A percentile compares a stretch with the other conserved stretches of the same genome.
phyloP scores from a whole-genome alignment of 2,329 filamentous ascomycete genomes.

The Pyrenophora teres region DNA sequence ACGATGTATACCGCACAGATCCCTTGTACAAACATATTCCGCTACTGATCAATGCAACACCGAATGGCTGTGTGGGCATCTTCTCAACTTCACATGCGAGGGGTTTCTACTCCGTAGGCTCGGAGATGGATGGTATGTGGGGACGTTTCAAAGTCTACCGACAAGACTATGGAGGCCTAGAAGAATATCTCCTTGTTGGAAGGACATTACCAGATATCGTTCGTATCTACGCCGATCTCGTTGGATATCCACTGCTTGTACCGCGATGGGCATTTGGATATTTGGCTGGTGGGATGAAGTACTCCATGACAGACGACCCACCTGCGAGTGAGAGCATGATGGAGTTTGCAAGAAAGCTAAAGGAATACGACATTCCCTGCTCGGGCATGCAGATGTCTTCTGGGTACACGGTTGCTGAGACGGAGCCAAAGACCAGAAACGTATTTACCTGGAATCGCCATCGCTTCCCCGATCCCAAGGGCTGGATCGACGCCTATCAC shows the following conservation, averaged over 20 bases:
- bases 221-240: conserved; percentile 67
- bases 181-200: conserved; percentile 72
- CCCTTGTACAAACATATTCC: conserved; percentile 79
- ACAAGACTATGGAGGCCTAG: conserved; percentile 72
- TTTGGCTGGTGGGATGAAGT: conserved; percentile 69
- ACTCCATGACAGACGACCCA: conserved; percentile 62
- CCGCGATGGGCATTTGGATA: conserved; percentile 77
- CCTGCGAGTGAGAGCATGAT: conserved; percentile 62
- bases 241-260: conserved; percentile 69
- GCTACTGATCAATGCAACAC: conserved; percentile 69
- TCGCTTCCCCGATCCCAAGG: conserved; percentile 70
- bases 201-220: conserved; percentile 70
- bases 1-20: conserved; percentile 72
- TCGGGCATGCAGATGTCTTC: conserved; percentile 75
- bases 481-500: conserved; percentile 66
- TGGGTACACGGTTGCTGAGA: conserved; percentile 71
- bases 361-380: conserved; percentile 69
- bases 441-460: conserved; percentile 74
- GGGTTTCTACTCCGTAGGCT: conserved; percentile 68
- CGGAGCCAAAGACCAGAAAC: conserved; percentile 70
- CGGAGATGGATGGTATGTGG: conserved; percentile 77
- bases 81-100: conserved; percentile 70
- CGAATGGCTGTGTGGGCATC: conserved; percentile 66
- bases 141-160: conserved; percentile 75
- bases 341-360: conserved; percentile 64